These are phyloP conservation scores for Cenchrus fungigraminus DNA, from an alignment of 176 grass and related monocot species.

Conservation along the genomic window DNA sequence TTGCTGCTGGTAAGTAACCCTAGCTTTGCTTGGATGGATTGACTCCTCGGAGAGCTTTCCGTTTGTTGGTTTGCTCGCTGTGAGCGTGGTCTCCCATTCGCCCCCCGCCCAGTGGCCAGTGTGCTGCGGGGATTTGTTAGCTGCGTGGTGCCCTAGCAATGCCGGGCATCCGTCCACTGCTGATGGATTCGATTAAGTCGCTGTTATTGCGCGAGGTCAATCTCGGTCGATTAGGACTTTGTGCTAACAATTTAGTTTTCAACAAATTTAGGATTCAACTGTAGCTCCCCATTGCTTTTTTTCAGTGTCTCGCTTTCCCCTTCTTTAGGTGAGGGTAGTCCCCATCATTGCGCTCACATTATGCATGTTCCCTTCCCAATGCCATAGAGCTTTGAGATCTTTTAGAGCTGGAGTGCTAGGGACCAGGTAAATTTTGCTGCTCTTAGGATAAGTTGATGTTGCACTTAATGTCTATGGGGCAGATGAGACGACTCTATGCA, in stretches of 20 bases:
- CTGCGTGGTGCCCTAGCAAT: background rate
- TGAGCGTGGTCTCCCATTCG: background rate
- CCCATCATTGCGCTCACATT: background rate
- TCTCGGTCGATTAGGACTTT: background rate
- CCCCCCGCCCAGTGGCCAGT: background rate
- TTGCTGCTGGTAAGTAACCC: slow-evolving; percentile 8
- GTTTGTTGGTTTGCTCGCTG: background rate
- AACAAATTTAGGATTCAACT: background rate
- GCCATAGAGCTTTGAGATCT: background rate
- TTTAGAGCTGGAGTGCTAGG: background rate
- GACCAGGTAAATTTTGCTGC: background rate
- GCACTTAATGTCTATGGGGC: background rate
- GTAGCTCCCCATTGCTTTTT: background rate
- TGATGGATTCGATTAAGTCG: background rate
- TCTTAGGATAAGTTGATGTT: background rate
- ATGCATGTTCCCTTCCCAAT: background rate
- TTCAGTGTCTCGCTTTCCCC: no score
- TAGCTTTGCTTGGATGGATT: background rate
- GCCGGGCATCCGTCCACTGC: background rate
- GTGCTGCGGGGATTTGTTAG: background rate
- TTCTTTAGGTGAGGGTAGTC: background rate
- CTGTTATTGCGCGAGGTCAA: background rate
- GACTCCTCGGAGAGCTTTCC: background rate
- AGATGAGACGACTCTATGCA: background rate
- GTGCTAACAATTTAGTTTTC: background rate